Base-by-base conservation (phyloP, 331 rosid species). In the Saraca asoca region DNA sequence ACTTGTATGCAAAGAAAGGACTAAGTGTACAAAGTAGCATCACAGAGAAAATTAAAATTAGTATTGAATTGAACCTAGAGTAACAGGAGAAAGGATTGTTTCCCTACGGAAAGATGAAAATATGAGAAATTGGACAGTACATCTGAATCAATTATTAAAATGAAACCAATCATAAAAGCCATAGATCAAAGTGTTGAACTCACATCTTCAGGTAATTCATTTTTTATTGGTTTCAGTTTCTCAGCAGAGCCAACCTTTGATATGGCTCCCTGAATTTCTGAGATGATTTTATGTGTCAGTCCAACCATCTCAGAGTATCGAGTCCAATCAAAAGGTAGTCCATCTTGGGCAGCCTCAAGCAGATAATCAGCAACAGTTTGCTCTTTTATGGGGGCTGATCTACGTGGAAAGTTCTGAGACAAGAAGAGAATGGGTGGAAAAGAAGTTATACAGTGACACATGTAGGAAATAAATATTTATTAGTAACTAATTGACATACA, bases 371-470 rank as follows among this genome's bases (percentile, higher is more conserved):
- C 52, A 54, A 88, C 97, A 70, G 96, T 86, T 74, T 85, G 83
- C 53, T 91, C 95, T 75, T 81, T 85, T 62, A 91, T 91, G 56
- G 97, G 92, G 68, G 90, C 91, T 19, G 95, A 57, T 83, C 97
- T 83, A 80, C 79, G 74, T 2, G 96, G 88, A 44, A 50, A 68
- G 80, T 85, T 88, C 95, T 88, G 71, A 44, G 46, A 66, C 58
- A 68, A 60, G 49, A 65, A 2, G 29, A 53, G 1, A 43, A 39
- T 0, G 14, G 7, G 38, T 11, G 16, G 33, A 64, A 55, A 44
- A 49, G 55, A 35, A 71, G 67, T 81, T 60, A 77, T 33, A 54
- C 52, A 73, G 38, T n/a, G 54, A 75, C 52, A 20, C 63, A 8
- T 6, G n/a, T 48, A 46, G 63, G 53, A 17, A 44, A 70, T 35